Evolutionary conservation across 75 land plant species (phyloP).

Genomic region (Pseudotsuga menziesii): DNA sequence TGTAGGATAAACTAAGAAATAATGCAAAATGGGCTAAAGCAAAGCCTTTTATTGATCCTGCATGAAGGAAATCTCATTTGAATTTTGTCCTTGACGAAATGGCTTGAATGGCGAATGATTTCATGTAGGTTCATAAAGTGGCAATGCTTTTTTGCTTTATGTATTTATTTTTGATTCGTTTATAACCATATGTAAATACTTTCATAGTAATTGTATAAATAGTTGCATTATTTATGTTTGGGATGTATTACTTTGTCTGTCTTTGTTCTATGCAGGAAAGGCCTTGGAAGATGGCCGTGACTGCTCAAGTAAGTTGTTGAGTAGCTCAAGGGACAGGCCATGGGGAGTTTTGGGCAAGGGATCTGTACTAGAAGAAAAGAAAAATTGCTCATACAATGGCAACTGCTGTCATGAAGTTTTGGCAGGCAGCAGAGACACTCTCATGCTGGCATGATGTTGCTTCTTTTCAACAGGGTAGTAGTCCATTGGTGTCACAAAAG

Average conservation of each 20-base stretch:
- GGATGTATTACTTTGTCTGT: background rate
- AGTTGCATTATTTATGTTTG: slow-evolving; percentile 1
- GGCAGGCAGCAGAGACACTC: slow-evolving; percentile 56
- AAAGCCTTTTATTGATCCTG: slow-evolving; percentile 29
- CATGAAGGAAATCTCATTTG: slow-evolving; percentile 68
- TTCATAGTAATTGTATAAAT: background rate
- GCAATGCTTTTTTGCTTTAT: background rate
- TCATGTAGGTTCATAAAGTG: slow-evolving; percentile 61
- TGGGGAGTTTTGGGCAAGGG: slow-evolving; percentile 28
- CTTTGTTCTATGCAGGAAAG: slow-evolving; percentile 59
- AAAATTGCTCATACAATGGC: slow-evolving; percentile 43
- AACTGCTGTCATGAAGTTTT: slow-evolving; percentile 61
- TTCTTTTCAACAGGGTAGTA: background rate
- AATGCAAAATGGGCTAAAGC: slow-evolving; percentile 40
- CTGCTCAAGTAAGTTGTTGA: slow-evolving; percentile 55
- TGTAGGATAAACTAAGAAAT: slow-evolving; percentile 54
- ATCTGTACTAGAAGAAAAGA: slow-evolving; percentile 20
- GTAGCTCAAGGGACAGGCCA: slow-evolving; percentile 30
- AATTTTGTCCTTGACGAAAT: slow-evolving; percentile 97
- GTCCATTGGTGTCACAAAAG: background rate
- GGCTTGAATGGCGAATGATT: slow-evolving; percentile 98
- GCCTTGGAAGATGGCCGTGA: slow-evolving; percentile 78
- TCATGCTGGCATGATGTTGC: slow-evolving; percentile 8
- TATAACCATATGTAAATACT: slow-evolving; percentile 3
- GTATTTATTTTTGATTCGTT: background rate